Evolutionary conservation across 768 basidiomycete species (phyloP).

Genomic region (Boletus rubroflammeus): DNA sequence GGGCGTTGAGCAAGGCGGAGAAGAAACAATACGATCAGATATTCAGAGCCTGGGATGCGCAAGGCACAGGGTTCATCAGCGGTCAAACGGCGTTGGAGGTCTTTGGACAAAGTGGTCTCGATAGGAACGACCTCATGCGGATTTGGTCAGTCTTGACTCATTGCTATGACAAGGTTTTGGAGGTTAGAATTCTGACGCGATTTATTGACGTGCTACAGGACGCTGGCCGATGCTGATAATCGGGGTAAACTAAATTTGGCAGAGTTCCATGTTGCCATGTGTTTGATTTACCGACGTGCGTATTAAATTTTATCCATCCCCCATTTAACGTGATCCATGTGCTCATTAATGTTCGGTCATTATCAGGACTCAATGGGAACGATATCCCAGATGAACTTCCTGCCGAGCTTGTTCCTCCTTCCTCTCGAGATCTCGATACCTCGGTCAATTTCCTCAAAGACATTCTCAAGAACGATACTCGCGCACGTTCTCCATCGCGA

Average conservation of each 20-base stretch:
- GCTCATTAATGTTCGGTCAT: neutral
- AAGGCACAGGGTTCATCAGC: constrained; percentile 76
- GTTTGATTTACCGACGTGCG: constrained; percentile 92
- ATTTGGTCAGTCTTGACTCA: constrained; percentile 69
- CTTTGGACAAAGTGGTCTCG: constrained; percentile 89
- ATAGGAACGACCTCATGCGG: constrained; percentile 84
- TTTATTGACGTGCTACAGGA: constrained; percentile 47
- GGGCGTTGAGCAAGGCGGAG: constrained; percentile 84
- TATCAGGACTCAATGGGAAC: constrained; percentile 84
- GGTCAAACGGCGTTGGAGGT: constrained; percentile 86
- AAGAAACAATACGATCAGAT: constrained; percentile 97
- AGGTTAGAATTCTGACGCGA: neutral
- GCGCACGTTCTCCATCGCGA: constrained; percentile 59
- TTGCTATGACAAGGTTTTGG: neutral
- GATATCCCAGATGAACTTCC: constrained; percentile 85
- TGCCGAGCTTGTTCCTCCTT: constrained; percentile 86
- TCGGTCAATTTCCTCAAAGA: constrained; percentile 89
- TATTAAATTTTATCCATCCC: constrained; percentile 17
- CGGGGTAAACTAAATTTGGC: constrained; percentile 92
- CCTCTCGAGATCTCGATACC: constrained; percentile 80
- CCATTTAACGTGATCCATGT: neutral
- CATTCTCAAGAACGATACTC: constrained; percentile 82
- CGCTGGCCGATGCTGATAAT: constrained; percentile 87
- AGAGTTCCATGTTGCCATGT: constrained; percentile 99
- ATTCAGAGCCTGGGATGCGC: constrained; percentile 93